A percentile compares a stretch with the other conserved stretches of the same genome.
Conservation (phyloP, 495 filamentous ascomycete genomes). For the Collariella sp. region DNA sequence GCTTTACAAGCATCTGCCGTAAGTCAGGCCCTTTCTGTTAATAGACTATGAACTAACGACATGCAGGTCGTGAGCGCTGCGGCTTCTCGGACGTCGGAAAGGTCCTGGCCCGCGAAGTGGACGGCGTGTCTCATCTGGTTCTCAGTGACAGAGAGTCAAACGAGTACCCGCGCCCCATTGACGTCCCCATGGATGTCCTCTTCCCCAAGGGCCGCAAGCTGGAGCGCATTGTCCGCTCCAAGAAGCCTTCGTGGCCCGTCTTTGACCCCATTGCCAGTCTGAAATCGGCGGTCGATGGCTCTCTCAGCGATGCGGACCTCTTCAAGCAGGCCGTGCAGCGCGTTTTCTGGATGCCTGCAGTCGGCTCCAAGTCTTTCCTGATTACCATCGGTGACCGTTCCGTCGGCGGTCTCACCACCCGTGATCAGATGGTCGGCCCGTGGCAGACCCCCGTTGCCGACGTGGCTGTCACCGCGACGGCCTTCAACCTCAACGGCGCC, state of each 20-base stretch:
- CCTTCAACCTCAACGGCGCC: constrained; percentile 53
- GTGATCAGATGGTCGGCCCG: constrained; percentile 93
- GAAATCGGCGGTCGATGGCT: constrained; percentile 40
- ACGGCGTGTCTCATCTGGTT: constrained; percentile 59
- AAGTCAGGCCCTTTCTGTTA: constrained; percentile 22
- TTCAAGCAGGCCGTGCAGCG: constrained; percentile 66
- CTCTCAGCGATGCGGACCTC: constrained; percentile 51
- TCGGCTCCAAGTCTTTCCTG: constrained; percentile 92
- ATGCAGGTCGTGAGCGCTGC: constrained; percentile 65
- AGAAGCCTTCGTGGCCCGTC: constrained; percentile 54
- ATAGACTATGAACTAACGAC: constrained; percentile 1
- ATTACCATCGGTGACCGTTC: constrained; percentile 93
- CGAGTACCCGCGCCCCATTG: constrained; percentile 70
- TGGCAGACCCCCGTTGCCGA: constrained; percentile 97
- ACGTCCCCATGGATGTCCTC: constrained; percentile 81
- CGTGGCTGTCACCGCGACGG: constrained; percentile 81
- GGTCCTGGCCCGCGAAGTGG: constrained; percentile 54
- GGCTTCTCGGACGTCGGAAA: constrained; percentile 88
- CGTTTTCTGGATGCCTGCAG: constrained; percentile 75
- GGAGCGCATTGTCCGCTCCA: constrained; percentile 66
- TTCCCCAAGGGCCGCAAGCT: constrained; percentile 89
- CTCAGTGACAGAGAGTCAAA: constrained; percentile 74
- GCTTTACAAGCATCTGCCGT: constrained; percentile 73
- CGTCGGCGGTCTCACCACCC: constrained; percentile 78
- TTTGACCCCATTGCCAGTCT: constrained; percentile 56